These are phyloP conservation scores for Nicotiana sylvestris DNA, from an alignment of 257 asterid species.

Conservation along the genomic window DNA sequence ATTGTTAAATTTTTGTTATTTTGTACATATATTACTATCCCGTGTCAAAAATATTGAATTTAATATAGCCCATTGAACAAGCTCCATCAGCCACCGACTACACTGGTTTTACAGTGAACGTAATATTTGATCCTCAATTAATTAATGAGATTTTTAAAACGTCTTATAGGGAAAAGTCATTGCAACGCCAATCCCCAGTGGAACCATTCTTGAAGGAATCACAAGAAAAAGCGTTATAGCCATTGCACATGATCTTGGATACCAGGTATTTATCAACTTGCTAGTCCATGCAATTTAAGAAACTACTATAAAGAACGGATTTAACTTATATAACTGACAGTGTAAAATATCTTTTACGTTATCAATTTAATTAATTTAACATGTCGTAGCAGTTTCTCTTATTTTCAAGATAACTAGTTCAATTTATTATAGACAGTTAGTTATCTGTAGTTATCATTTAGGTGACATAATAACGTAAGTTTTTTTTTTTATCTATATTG, in stretches of 20 bases:
- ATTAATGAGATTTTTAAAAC: not conserved
- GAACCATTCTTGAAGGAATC: conserved; percentile 74
- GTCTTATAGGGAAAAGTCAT: conserved; percentile 46
- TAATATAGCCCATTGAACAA: too few relatives aligned
- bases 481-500: too few relatives aligned
- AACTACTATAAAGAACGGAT: not conserved
- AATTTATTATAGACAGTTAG: not conserved
- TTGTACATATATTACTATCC: too few relatives aligned
- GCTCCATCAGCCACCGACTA: too few relatives aligned
- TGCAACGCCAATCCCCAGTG: conserved; percentile 60
- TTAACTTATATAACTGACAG: not conserved
- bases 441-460: not conserved
- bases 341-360: not conserved
- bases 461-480: too few relatives aligned
- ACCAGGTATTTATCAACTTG: conserved; percentile 31
- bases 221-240: conserved; percentile 71
- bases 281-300: not conserved
- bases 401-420: not conserved
- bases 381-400: not conserved
- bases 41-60: too few relatives aligned
- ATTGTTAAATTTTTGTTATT: too few relatives aligned
- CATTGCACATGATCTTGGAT: conserved; percentile 59
- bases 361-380: not conserved
- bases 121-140: not conserved
- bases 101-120: not conserved